These are phyloP conservation scores for Pisolithus thermaeus DNA, from an alignment of 1,284 basidiomycete species.

Conservation along the genomic window DNA sequence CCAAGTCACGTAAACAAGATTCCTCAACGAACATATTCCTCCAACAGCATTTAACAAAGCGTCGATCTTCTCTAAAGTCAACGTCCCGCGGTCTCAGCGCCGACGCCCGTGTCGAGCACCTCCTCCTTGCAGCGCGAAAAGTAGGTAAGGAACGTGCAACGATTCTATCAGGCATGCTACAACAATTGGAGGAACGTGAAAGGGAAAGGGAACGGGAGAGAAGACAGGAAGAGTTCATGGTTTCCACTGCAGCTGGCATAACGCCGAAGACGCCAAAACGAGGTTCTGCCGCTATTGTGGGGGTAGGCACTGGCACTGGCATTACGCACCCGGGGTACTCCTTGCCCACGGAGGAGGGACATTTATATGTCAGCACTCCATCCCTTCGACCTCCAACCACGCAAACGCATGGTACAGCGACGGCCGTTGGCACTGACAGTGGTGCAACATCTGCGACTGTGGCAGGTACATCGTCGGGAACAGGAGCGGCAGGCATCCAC, in stretches of 20 bases:
- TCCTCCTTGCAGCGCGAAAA: conserved; percentile 44
- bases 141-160: conserved; percentile 40
- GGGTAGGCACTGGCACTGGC: not conserved
- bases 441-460: too few species aligned
- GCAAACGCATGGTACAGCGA: too few species aligned
- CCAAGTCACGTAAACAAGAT: conserved; percentile 22
- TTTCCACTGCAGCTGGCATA: conserved; percentile 17
- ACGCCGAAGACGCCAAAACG: conserved; percentile 31
- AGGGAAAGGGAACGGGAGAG: conserved; percentile 21
- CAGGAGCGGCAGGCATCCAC: conserved; percentile 14
- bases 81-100: conserved; percentile 25
- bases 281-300: not conserved
- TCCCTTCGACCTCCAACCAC: too few species aligned
- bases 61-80: conserved; percentile 22
- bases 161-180: conserved; percentile 31
- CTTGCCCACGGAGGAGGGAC: conserved; percentile 15
- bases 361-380: conserved; percentile 25
- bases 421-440: too few species aligned
- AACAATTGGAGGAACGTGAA: conserved; percentile 23
- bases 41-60: conserved; percentile 13
- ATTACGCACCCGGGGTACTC: conserved; percentile 10
- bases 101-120: conserved; percentile 44
- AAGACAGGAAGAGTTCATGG: conserved; percentile 20
- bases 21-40: conserved; percentile 3
- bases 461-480: too few species aligned